A percentile compares a stretch with the other conserved stretches of the same genome.
Conservation (phyloP, 1,284 basidiomycete species). For the Fomitopsis palustris region DNA sequence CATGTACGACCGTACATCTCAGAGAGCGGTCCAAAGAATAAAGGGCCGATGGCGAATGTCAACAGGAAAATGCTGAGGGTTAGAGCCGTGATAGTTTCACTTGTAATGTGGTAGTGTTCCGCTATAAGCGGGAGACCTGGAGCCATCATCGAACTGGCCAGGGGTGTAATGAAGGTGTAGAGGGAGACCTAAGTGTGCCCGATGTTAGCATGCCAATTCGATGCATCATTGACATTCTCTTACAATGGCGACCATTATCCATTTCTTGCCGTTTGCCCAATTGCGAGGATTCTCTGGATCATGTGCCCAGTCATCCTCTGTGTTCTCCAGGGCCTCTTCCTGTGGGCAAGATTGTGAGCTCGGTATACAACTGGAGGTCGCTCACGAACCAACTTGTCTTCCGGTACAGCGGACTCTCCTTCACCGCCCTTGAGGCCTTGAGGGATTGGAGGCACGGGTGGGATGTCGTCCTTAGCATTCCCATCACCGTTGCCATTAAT, state of each 20-base stretch:
- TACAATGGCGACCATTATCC: constrained; percentile 56
- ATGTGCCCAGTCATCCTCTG: constrained; percentile 58
- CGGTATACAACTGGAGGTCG: not conserved
- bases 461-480: not conserved
- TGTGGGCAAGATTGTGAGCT: constrained; percentile 2
- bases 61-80: constrained; percentile 73
- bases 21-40: constrained; percentile 69
- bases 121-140: constrained; percentile 69
- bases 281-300: constrained; percentile 65
- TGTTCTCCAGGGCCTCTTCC: constrained; percentile 40
- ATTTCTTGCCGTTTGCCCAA: constrained; percentile 59
- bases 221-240: constrained; percentile 21
- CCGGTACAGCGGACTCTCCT: constrained; percentile 42
- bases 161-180: constrained; percentile 67
- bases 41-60: constrained; percentile 73
- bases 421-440: constrained; percentile 28
- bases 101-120: constrained; percentile 55
- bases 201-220: not conserved
- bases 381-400: constrained; percentile 37
- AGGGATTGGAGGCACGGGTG: not conserved
- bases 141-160: constrained; percentile 81
- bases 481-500: not conserved
- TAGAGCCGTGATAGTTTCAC: constrained; percentile 54
- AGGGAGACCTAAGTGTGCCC: constrained; percentile 48
- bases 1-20: constrained; percentile 77